Evolutionary conservation across 345 rosid species (phyloP).

Genomic region (Gynandropsis gynandra): DNA sequence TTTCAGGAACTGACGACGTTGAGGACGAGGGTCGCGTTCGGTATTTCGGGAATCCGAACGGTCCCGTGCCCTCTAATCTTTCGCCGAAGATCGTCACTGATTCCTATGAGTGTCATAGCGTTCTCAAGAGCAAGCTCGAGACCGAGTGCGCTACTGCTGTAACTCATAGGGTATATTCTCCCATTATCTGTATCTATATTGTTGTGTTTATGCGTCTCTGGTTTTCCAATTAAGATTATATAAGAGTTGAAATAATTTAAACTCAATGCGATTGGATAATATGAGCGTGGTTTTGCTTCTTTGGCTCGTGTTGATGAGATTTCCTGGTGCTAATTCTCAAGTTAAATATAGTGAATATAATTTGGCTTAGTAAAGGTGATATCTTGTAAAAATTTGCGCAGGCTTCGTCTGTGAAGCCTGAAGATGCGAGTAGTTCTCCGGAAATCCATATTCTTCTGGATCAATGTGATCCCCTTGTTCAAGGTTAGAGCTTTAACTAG

Average conservation of each 20-base stretch:
- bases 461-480: conserved; percentile 34
- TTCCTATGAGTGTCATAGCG: conserved; percentile 40
- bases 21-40: conserved; percentile 31
- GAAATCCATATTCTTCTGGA: conserved; percentile 32
- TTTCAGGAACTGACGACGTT: conserved; percentile 32
- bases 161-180: conserved; percentile 35
- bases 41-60: conserved; percentile 19
- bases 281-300: no score
- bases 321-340: conserved; percentile 13
- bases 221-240: no score
- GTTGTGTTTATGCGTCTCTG: not conserved
- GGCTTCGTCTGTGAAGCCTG: conserved; percentile 51
- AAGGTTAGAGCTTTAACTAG: conserved; percentile 33
- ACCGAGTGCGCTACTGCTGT: conserved; percentile 52
- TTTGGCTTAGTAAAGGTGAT: not conserved
- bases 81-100: conserved; percentile 27
- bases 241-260: no score
- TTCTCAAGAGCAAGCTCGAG: conserved; percentile 64
- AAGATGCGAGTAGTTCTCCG: conserved; percentile 33
- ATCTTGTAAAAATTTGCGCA: conserved; percentile 16
- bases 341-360: not conserved
- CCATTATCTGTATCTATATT: not conserved
- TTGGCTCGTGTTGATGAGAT: no score
- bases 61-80: conserved; percentile 23
- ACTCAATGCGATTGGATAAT: conserved; percentile 15